Evolutionary conservation across 768 basidiomycete genomes (phyloP).

Genomic region (Hemileccinum impolitum): DNA sequence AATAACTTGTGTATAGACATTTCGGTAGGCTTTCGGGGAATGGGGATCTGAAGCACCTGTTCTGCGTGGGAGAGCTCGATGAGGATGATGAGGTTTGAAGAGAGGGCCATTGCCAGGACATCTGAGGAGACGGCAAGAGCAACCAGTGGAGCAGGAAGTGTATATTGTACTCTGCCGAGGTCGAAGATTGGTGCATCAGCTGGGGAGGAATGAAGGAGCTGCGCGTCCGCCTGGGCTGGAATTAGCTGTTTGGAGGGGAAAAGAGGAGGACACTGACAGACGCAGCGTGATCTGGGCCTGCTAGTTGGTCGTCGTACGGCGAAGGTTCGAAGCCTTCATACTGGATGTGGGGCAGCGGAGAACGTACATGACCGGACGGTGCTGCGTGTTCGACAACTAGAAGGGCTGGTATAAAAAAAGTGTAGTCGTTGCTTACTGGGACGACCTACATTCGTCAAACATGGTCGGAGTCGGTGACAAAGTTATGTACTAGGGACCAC

Average conservation of each 20-base stretch:
- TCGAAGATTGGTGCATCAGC: conserved; percentile 65
- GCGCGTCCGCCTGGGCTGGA: conserved; percentile 29
- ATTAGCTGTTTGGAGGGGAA: conserved; percentile 6
- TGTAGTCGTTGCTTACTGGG: not conserved
- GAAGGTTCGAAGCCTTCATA: conserved; percentile 90
- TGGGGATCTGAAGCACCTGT: conserved; percentile 77
- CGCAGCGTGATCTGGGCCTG: conserved; percentile 38
- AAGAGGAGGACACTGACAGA: conserved; percentile 7
- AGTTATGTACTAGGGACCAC: not conserved
- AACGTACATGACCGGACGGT: conserved; percentile 39
- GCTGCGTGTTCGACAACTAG: conserved; percentile 86
- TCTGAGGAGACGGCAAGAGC: conserved; percentile 85
- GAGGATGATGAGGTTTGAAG: conserved; percentile 73
- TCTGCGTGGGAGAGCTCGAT: conserved; percentile 89
- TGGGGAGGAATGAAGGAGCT: conserved; percentile 29
- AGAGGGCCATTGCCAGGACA: conserved; percentile 78
- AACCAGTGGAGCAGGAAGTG: conserved; percentile 79
- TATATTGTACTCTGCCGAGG: conserved; percentile 85
- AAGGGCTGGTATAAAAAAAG: not conserved
- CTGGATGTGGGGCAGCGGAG: conserved; percentile 55
- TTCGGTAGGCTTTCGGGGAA: conserved; percentile 71
- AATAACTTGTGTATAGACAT: conserved; percentile 81
- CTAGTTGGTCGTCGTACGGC: conserved; percentile 49
- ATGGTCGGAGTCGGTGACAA: conserved; percentile 33
- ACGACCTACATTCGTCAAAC: conserved; percentile 64